phyloP scores from a whole-genome alignment of 208 protist genomes.

The Borovskyia barvae region DNA sequence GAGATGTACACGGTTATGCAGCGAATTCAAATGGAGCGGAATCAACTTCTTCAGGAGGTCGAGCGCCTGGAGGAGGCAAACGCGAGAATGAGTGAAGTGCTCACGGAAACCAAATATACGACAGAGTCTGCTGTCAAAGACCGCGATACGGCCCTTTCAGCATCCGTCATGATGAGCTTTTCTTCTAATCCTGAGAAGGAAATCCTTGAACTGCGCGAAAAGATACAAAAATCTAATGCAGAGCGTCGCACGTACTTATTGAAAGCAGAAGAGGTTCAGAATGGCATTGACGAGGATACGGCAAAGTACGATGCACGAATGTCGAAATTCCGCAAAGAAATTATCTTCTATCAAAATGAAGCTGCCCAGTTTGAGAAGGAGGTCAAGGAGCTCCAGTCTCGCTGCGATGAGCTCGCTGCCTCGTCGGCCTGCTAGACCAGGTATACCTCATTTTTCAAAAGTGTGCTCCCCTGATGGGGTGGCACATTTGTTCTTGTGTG shows the following conservation, averaged over 20 bases:
- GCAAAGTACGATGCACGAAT: slow-evolving; percentile 56
- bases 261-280: slow-evolving; percentile 56
- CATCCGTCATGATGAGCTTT: slow-evolving; percentile 32
- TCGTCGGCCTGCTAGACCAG: slow-evolving; percentile 36
- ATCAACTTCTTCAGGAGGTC: slow-evolving; percentile 54
- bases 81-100: slow-evolving; percentile 35
- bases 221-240: slow-evolving; percentile 53
- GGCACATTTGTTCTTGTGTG: no score
- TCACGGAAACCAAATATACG: slow-evolving; percentile 60
- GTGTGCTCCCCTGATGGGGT: no score
- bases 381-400: slow-evolving; percentile 56
- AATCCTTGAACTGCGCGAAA: slow-evolving; percentile 52
- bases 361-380: slow-evolving; percentile 60
- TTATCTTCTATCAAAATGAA: slow-evolving; percentile 69
- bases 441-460: no score
- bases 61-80: slow-evolving; percentile 62
- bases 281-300: slow-evolving; percentile 42
- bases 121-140: slow-evolving; percentile 37
- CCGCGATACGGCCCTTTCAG: slow-evolving; percentile 41
- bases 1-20: slow-evolving; percentile 43
- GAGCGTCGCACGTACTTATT: slow-evolving; percentile 45
- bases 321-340: slow-evolving; percentile 51
- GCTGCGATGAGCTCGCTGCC: slow-evolving; percentile 67
- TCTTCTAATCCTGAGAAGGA: slow-evolving; percentile 54
- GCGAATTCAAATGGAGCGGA: slow-evolving; percentile 69